Base-by-base conservation (phyloP, 2,329 filamentous ascomycete species). In the Alternaria brassicicola region DNA sequence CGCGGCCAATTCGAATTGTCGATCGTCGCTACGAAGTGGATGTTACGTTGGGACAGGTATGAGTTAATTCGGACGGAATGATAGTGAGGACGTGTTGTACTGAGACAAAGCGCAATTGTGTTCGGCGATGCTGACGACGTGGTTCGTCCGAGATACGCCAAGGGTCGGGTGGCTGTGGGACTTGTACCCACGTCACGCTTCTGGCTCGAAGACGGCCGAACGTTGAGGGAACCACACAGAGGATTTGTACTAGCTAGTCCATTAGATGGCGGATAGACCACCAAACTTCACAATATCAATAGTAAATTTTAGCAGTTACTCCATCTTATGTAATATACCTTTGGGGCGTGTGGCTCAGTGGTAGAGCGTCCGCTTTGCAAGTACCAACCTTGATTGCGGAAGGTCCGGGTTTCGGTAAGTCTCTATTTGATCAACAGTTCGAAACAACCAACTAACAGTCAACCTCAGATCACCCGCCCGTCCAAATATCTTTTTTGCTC, bases 281-380 rank as follows among this genome's bases (percentile, higher is more conserved):
- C n/a, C n/a, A n/a, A n/a, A n/a, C n/a, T n/a, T n/a, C n/a, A n/a
- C n/a, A n/a, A n/a, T n/a, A n/a, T n/a, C n/a, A n/a, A n/a, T n/a
- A n/a, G n/a, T n/a, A n/a, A n/a, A n/a, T 15, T 31, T 31, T 31
- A 1, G 12, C 7, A 26, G 15, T 13, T 31, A 3, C 4, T 30
- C 8, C 49, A 61, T 47, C 38, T 57, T 47, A 41, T 31, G 33
- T 49, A 31, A 47, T 8, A 51, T 28, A 31, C 42, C 15, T 49
- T 17, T 8, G 2, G 72, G 72, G 72, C 67, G 57, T 75, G 52
- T 75, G 64, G 73, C 73, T 74, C 73, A 76, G 74, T 76, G 73
- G 74, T 74, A 77, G 74, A 74, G 74, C 73, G 74, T 60, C 65
- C 71, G 74, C 74, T 77, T 77, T 76, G 74, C 73, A 35, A 26